phyloP scores from a whole-genome alignment of 768 basidiomycete genomes.

The Podaxis mareebaensis region DNA sequence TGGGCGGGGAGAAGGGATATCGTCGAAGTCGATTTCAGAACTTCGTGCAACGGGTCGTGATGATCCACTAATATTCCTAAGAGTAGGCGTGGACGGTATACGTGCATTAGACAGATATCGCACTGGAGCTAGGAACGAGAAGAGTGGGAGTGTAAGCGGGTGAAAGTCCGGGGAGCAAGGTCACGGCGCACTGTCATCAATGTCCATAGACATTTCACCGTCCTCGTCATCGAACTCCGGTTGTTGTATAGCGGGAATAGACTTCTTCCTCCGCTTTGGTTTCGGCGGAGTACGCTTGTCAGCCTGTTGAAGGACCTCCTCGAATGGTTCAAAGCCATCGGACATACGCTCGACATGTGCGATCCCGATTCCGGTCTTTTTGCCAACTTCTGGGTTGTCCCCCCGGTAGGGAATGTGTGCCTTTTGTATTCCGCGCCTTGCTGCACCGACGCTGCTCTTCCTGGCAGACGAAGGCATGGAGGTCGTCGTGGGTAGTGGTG shows the following conservation, averaged over 20 bases:
- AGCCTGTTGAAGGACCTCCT: conserved; percentile 68
- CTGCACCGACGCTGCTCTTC: conserved; percentile 45
- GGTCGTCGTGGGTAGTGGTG: conserved; percentile 5
- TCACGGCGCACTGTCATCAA: conserved; percentile 57
- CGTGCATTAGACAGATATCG: conserved; percentile 42
- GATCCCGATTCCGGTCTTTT: conserved; percentile 76
- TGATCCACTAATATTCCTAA: conserved; percentile 35
- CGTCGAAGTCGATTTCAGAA: conserved; percentile 61
- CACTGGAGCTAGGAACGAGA: conserved; percentile 36
- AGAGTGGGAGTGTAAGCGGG: neutral
- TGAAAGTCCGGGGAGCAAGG: neutral
- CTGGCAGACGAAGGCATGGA: conserved; percentile 45
- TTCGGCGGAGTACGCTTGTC: conserved; percentile 65
- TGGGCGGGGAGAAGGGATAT: conserved; percentile 59
- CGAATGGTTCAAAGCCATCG: conserved; percentile 84
- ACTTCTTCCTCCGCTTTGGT: conserved; percentile 52
- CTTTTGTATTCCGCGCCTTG: conserved; percentile 60
- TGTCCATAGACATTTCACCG: conserved; percentile 79
- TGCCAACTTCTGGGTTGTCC: conserved; percentile 75
- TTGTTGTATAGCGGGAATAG: conserved; percentile 19
- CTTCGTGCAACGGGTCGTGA: conserved; percentile 51
- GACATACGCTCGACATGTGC: conserved; percentile 69
- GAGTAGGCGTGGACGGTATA: conserved; percentile 41
- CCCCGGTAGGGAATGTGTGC: conserved; percentile 78
- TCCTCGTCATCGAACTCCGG: conserved; percentile 49